These are phyloP conservation scores for Bryoglossum gracile DNA, from an alignment of 495 filamentous ascomycete genomes.

Conservation along the genomic window DNA sequence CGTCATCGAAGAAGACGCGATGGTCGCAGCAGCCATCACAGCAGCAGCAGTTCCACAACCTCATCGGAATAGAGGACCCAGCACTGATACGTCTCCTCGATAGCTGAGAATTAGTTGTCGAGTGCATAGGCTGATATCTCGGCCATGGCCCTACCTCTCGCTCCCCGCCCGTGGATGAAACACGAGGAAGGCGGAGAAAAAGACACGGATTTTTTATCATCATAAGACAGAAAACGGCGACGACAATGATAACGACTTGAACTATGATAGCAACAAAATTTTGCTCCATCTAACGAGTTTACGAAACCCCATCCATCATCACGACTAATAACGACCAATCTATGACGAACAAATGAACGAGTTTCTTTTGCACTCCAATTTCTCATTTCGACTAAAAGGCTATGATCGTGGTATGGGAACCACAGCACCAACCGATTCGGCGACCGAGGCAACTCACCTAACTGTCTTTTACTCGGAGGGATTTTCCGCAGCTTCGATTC, in stretches of 20 bases:
- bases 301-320: slow-evolving; percentile 7
- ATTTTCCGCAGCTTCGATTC: slow-evolving; percentile 6
- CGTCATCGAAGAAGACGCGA: slow-evolving; percentile 36
- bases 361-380: slow-evolving; percentile 10
- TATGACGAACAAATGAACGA: slow-evolving; percentile 10
- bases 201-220: slow-evolving; percentile 13
- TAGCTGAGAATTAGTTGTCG: slow-evolving; percentile 22
- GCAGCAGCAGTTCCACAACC: slow-evolving; percentile 50
- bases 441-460: slow-evolving; percentile 24
- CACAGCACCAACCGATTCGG: slow-evolving; percentile 23
- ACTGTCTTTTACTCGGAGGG: slow-evolving; percentile 21
- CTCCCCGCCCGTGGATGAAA: slow-evolving; percentile 2
- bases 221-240: slow-evolving; percentile 16
- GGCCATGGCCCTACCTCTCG: slow-evolving; percentile 10
- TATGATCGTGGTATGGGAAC: slow-evolving; percentile 14
- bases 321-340: slow-evolving; percentile 16
- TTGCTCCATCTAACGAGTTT: too few species aligned
- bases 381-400: slow-evolving; percentile 14
- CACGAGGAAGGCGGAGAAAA: background rate
- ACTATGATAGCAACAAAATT: too few species aligned
- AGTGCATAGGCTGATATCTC: slow-evolving; percentile 12
- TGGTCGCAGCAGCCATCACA: slow-evolving; percentile 34
- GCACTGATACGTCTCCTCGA: slow-evolving; percentile 17
- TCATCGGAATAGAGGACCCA: slow-evolving; percentile 31
- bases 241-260: slow-evolving; percentile 13